These are phyloP conservation scores for Rhamnella rubrinervis DNA, from an alignment of 331 rosid genomes.

Conservation along the genomic window DNA sequence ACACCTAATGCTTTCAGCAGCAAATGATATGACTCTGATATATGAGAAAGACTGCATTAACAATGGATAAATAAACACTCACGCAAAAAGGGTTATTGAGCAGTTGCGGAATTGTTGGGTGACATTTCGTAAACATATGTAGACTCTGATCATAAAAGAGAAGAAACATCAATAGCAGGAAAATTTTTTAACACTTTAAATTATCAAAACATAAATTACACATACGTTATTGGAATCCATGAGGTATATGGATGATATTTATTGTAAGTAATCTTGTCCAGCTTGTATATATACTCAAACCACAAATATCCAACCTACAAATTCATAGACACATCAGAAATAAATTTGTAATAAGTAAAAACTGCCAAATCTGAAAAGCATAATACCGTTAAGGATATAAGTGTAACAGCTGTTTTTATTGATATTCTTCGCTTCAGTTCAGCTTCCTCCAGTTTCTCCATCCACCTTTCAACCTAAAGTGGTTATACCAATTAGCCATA, in stretches of 20 bases:
- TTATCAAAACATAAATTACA: conserved; percentile 24
- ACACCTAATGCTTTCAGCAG: not conserved
- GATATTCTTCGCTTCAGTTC: conserved; percentile 71
- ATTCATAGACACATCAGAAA: conserved; percentile 29
- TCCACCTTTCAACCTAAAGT: conserved; percentile 83
- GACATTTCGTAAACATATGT: conserved; percentile 82
- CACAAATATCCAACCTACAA: conserved; percentile 84
- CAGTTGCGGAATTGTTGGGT: conserved; percentile 81
- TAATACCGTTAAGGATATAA: conserved; percentile 56
- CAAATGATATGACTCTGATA: not conserved
- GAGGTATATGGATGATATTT: conserved; percentile 95
- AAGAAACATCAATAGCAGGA: conserved; percentile 18
- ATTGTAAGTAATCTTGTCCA: conserved; percentile 85
- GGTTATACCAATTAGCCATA: conserved; percentile 18
- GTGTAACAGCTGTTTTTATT: conserved; percentile 64
- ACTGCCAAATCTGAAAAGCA: conserved; percentile 9
- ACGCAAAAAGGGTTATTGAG: conserved; percentile 82
- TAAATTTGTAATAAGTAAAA: conserved; percentile 12
- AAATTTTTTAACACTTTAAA: conserved; percentile 10
- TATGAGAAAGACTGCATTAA: not conserved
- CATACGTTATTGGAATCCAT: conserved; percentile 98
- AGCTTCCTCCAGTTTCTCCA: conserved; percentile 93
- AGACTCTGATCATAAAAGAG: conserved; percentile 59
- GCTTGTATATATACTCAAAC: conserved; percentile 81
- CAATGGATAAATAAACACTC: conserved; percentile 30